Evolutionary conservation across 768 basidiomycete species (phyloP).

Genomic region (Leucosporidium scottii): DNA sequence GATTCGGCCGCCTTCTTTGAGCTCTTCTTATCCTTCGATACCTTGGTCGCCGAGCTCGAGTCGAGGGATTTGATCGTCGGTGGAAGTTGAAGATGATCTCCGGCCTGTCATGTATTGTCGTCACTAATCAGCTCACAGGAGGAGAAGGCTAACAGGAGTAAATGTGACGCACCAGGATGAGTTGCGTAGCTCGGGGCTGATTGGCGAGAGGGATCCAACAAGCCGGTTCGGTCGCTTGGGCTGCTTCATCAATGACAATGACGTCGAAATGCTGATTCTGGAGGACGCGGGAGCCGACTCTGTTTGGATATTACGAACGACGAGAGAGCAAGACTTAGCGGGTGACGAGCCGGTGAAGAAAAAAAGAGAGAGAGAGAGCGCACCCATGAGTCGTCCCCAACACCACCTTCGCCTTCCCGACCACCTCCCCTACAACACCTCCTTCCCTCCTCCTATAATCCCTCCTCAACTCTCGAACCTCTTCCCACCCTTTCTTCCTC

Average conservation of each 20-base stretch:
- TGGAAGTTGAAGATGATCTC: slow-evolving; percentile 91
- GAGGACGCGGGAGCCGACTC: slow-evolving; percentile 72
- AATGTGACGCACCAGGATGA: slow-evolving; percentile 32
- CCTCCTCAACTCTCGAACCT: slow-evolving; percentile 48
- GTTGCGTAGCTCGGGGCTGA: slow-evolving; percentile 55
- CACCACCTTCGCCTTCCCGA: slow-evolving; percentile 77
- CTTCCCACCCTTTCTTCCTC: slow-evolving; percentile 45
- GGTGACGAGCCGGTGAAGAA: no score
- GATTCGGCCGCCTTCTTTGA: not conserved
- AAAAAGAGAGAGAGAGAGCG: not conserved
- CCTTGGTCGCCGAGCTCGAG: no score
- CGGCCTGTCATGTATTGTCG: no score
- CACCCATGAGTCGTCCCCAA: slow-evolving; percentile 84
- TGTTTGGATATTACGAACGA: not conserved
- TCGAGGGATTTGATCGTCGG: slow-evolving; percentile 72
- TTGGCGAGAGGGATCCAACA: slow-evolving; percentile 97
- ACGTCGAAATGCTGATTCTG: slow-evolving; percentile 76
- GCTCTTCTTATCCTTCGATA: no score
- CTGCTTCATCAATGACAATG: slow-evolving; percentile 94
- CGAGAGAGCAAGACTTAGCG: no score
- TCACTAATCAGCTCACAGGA: no score
- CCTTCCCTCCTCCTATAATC: slow-evolving; percentile 86
- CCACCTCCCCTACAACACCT: slow-evolving; percentile 70
- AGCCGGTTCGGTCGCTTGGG: slow-evolving; percentile 89
- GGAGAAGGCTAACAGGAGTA: no score